A percentile compares a stretch with the other conserved stretches of the same genome.
These are phyloP conservation scores for Blastobotrys malaysiensis DNA, from an alignment of 1,139 yeast genomes.

Conservation along the genomic window DNA sequence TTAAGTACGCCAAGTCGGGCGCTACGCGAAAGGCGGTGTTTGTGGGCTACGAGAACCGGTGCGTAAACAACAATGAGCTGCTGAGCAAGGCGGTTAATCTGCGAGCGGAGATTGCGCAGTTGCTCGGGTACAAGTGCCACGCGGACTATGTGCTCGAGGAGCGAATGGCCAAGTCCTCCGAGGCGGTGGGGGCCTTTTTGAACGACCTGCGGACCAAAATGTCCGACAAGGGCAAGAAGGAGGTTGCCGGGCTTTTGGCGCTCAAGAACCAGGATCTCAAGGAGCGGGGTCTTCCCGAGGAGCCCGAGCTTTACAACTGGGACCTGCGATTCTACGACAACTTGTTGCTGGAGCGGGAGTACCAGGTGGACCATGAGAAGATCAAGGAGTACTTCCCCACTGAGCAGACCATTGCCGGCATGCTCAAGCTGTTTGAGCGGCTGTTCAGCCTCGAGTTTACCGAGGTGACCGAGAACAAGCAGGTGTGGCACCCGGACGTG, in stretches of 20 bases:
- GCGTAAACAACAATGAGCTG: slow-evolving; percentile 56
- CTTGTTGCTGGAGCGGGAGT: slow-evolving; percentile 57
- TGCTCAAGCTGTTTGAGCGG: slow-evolving; percentile 65
- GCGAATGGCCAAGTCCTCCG: slow-evolving; percentile 69
- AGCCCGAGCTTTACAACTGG: slow-evolving; percentile 58
- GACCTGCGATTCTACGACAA: slow-evolving; percentile 65
- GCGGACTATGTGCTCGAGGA: slow-evolving; percentile 68
- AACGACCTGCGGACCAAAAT: slow-evolving; percentile 55
- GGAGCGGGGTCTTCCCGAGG: slow-evolving; percentile 38
- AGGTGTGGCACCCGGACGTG: slow-evolving; percentile 74
- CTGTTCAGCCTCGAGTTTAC: slow-evolving; percentile 64
- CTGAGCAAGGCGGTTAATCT: slow-evolving; percentile 54
- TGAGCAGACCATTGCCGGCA: slow-evolving; percentile 56
- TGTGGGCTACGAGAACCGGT: slow-evolving; percentile 61
- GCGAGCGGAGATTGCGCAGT: slow-evolving; percentile 56
- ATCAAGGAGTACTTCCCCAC: slow-evolving; percentile 77
- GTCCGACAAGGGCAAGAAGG: slow-evolving; percentile 52
- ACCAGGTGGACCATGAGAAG: slow-evolving; percentile 63
- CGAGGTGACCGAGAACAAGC: slow-evolving; percentile 37
- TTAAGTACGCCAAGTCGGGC: slow-evolving; percentile 59
- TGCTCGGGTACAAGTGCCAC: slow-evolving; percentile 61
- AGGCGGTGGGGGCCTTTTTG: slow-evolving; percentile 55
- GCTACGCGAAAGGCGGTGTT: slow-evolving; percentile 63
- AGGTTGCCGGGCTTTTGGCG: slow-evolving; percentile 43
- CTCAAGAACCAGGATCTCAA: slow-evolving; percentile 52